Percentiles rank a stretch among this genome's conserved stretches.
Conservation (phyloP, 768 basidiomycete species). For the Tricholoma hemisulphureum region DNA sequence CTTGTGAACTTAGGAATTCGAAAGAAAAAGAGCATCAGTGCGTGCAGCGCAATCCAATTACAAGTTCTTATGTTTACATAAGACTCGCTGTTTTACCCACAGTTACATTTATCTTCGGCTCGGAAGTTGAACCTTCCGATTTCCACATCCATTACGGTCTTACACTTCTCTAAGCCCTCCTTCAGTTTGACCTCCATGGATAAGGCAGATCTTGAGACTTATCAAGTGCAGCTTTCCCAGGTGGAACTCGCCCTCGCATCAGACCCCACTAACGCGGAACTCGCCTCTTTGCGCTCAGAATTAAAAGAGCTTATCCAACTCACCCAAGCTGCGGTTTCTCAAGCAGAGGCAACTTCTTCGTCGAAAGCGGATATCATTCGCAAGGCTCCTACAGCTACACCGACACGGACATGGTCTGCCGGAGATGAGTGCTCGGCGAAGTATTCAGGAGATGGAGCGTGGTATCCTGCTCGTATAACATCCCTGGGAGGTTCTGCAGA, state of each 20-base stretch:
- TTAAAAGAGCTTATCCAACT: conserved; percentile 82
- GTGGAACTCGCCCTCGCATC: conserved; percentile 76
- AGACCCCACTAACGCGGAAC: conserved; percentile 74
- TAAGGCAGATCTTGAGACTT: conserved; percentile 81
- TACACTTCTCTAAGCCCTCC: neutral
- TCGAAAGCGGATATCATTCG: conserved; percentile 58
- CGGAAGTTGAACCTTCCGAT: neutral
- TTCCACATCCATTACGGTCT: neutral
- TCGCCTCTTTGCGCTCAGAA: conserved; percentile 70
- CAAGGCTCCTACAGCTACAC: conserved; percentile 50
- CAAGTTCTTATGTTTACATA: too few relatives aligned
- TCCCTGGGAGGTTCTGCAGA: conserved; percentile 79
- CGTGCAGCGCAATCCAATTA: too few relatives aligned
- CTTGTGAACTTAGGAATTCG: neutral
- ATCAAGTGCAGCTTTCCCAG: conserved; percentile 87
- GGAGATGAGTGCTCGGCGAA: conserved; percentile 86
- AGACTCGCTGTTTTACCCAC: too few relatives aligned
- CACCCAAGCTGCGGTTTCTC: conserved; percentile 68
- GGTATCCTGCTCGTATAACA: conserved; percentile 89
- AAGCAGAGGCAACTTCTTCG: conserved; percentile 62
- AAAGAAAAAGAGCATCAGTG: neutral
- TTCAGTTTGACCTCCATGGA: conserved; percentile 38
- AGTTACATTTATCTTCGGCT: too few relatives aligned
- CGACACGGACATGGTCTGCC: conserved; percentile 63
- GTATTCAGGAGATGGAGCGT: conserved; percentile 79